Evolutionary conservation across 2,329 filamentous ascomycete species (phyloP).

Genomic region (Ploettnerulaceae sp.): DNA sequence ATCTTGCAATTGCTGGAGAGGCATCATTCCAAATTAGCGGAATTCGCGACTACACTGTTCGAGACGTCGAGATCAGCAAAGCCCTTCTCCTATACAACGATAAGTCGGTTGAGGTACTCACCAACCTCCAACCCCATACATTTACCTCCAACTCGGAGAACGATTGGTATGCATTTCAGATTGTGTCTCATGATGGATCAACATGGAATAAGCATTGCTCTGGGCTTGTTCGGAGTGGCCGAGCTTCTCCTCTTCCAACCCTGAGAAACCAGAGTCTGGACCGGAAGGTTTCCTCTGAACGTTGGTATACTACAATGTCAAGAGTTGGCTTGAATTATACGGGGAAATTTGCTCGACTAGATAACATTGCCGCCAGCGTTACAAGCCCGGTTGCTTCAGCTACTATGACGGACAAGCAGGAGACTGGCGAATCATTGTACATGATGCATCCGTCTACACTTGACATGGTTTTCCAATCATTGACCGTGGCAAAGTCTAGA

Average conservation of each 20-base stretch:
- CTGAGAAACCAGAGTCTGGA: not conserved
- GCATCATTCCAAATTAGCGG: conserved; percentile 18
- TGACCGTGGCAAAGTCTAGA: conserved; percentile 6
- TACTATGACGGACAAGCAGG: not conserved
- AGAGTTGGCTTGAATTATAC: conserved; percentile 28
- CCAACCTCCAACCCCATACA: conserved; percentile 21
- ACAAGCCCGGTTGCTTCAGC: conserved; percentile 1
- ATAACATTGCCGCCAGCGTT: conserved; percentile 9
- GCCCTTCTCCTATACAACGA: conserved; percentile 26
- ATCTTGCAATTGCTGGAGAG: conserved; percentile 18
- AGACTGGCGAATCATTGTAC: not conserved
- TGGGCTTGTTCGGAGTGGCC: not conserved
- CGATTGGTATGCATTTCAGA: conserved; percentile 13
- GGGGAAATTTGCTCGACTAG: conserved; percentile 24
- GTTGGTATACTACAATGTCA: conserved; percentile 12
- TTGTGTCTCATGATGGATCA: conserved; percentile 7
- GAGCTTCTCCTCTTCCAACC: too few species aligned
- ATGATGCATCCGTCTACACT: conserved; percentile 12
- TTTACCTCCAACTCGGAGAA: conserved; percentile 19
- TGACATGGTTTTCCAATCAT: conserved; percentile 11
- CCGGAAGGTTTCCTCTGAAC: not conserved
- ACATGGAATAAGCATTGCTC: conserved; percentile 13
- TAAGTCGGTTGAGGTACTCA: conserved; percentile 26
- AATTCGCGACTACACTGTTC: conserved; percentile 19
- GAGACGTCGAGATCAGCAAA: conserved; percentile 23